Base-by-base conservation (phyloP, 148 eudicot species). In the Chenopodium quinoa region DNA sequence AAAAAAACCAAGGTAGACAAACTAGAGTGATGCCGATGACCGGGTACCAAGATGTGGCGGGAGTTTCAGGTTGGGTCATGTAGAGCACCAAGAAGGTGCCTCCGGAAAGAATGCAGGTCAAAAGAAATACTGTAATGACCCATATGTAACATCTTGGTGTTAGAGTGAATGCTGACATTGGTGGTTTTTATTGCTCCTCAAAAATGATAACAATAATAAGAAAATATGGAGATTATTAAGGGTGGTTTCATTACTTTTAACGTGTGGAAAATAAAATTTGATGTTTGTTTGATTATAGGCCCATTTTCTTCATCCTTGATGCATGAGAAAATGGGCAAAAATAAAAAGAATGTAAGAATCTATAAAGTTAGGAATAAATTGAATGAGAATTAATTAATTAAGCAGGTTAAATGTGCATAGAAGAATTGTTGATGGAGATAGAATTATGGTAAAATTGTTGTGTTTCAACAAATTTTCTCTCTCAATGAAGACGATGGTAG, bases 1-100 rank as follows among this genome's bases (percentile, higher is more conserved):
- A 88, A 71, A 88, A 88, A 72, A 88, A 76, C 90, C 90, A 88
- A 9, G 90, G 90, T 37, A 88, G 66, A 71, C 86, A 85, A 65
- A 88, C 82, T 25, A 88, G 62, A 8, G 14, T 14, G 2, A 88
- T 82, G 11, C 90, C 90, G 17, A 76, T 77, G 40, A 46, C 3
- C 0, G 90, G 86, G 37, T 85, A 88, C 81, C 79, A 81, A 1
- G 83, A 67, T 7, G 84, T 80, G 27, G 70, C 62, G 2, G 86
- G 86, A 11, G 84, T 66, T 17, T 81, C 77, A 2, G 86, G 84
- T 2, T 79, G 66, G 40, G 79, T 68, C 75, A 88, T 71, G 86
- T 85, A 88, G 16, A 88, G 81, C 13, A 72, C 81, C 22, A 88
- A 81, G 17, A 88, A 68, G 17, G 76, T 65, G 78, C 90, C 90